Evolutionary conservation across 805 yeast genomes (phyloP), one percentile per base, ranked within the genome.

Genomic region (Saitoella complicata): DNA sequence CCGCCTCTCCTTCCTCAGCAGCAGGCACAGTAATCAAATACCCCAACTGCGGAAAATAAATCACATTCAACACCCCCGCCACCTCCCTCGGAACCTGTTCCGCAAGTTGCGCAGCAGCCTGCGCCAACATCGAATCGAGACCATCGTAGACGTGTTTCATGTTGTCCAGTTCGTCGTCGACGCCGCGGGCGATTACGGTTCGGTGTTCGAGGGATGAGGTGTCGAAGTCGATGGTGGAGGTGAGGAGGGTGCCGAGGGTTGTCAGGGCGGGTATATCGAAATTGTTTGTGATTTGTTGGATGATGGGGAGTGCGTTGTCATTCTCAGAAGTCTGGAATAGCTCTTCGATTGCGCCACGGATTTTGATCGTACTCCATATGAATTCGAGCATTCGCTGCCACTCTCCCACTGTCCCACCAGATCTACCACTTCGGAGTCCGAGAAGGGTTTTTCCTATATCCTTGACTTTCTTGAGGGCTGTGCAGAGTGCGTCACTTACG

Each of bases 11-110:
- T 11, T 45, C 49, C 7, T 48, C 38, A 5, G 40, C 34, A 1
- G 39, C 29, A 11, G 56, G 58, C 1, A 62, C 41, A 0, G 65
- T 58, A 0, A 66, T 53, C 37, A 70, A 49, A 42, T 61, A 70
- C 0, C 73, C 74, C 21, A 70, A 47, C 39, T 70, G 72, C 3
- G 73, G 73, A 30, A 69, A 63, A 49, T 69, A 70, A 0, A 65
- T 62, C 0, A 63, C 63, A 44, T 64, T 66, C 1, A 51, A n/a
- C 5, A 52, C 52, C 1, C 49, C 46, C 1, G 46, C 41, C 6
- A 44, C n/a, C 35, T 44, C 45, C 12, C 38, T 38, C 5, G 38
- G 38, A 10, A 44, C 45, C 4, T 10, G 32, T 1, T 37, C 35
- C 2, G 53, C 31, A 1, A 58, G 33, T 5, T 49, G 51, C 2